Conservation (phyloP, 306 rosid species). For the Luffa aegyptiaca region DNA sequence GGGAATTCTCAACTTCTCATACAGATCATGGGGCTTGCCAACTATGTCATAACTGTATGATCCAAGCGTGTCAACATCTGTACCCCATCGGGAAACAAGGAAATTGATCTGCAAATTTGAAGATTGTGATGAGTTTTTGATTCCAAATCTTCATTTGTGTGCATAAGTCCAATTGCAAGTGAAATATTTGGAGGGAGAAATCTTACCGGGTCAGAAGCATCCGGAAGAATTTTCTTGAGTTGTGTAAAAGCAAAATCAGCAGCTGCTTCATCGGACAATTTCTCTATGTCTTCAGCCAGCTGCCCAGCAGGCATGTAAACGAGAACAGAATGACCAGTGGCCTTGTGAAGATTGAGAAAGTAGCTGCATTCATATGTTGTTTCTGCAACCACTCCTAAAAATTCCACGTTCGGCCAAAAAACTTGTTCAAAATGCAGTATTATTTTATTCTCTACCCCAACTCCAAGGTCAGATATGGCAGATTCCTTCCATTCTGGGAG, state of each 20-base stretch:
- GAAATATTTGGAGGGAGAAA: background rate
- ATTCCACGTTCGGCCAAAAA: constrained; percentile 98
- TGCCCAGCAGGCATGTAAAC: constrained; percentile 99
- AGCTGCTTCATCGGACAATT: constrained; percentile 99
- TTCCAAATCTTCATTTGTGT: background rate
- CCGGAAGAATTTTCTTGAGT: constrained; percentile 87
- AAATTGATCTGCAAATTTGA: constrained; percentile 56
- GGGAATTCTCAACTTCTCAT: constrained; percentile 84
- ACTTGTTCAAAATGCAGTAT: constrained; percentile 81
- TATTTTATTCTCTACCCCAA: constrained; percentile 89
- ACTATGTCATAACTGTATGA: constrained; percentile 87
- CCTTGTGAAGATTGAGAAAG: constrained; percentile 98
- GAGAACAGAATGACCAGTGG: constrained; percentile 82
- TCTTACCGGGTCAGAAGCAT: constrained; percentile 81
- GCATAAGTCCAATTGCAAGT: background rate
- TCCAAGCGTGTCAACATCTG: constrained; percentile 72
- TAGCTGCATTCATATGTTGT: constrained; percentile 95
- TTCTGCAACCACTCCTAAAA: constrained; percentile 92
- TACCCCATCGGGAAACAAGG: constrained; percentile 94
- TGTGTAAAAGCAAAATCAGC: constrained; percentile 68
- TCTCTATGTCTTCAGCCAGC: constrained; percentile 94
- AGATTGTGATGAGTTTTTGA: background rate
- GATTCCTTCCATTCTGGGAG: constrained; percentile 97
- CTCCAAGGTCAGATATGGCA: constrained; percentile 82
- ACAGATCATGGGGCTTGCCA: constrained; percentile 83